Evolutionary conservation across 257 asterid species (phyloP).

Genomic region (Gynochthodes officinalis): DNA sequence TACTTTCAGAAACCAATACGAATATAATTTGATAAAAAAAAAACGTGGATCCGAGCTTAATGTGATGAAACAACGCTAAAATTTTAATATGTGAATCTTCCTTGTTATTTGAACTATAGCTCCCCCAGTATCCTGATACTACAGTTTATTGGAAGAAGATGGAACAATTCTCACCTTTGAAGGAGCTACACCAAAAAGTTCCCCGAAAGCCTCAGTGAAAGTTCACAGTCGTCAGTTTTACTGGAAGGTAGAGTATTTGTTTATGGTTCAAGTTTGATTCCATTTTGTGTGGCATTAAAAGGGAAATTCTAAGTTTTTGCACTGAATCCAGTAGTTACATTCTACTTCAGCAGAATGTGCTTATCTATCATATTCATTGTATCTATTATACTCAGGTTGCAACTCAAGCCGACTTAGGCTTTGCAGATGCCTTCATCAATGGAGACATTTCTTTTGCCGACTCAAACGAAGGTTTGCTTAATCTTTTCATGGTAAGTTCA

Average conservation of each 20-base stretch:
- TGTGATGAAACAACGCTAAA: background rate
- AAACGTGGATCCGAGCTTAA: background rate
- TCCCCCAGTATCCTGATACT: slow-evolving; percentile 10
- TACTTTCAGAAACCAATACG: background rate
- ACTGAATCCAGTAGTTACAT: background rate
- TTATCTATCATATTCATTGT: too few species aligned
- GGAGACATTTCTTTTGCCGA: slow-evolving; percentile 8
- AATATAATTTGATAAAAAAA: background rate
- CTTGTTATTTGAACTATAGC: too few species aligned
- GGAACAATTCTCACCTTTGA: slow-evolving; percentile 71
- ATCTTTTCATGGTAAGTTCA: background rate
- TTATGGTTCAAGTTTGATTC: background rate
- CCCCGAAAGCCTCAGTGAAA: slow-evolving; percentile 52
- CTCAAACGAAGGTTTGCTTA: slow-evolving; percentile 4
- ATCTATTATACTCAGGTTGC: background rate
- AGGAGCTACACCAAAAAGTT: slow-evolving; percentile 39
- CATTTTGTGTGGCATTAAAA: background rate
- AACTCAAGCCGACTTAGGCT: slow-evolving; percentile 5
- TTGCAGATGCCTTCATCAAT: slow-evolving; percentile 6
- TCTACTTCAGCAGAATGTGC: background rate
- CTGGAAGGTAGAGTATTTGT: slow-evolving; percentile 57
- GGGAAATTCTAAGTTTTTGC: background rate
- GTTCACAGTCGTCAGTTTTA: slow-evolving; percentile 78
- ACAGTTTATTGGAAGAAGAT: slow-evolving; percentile 71
- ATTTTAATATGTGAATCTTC: too few species aligned